Evolutionary conservation across 306 rosid species (phyloP).

Genomic region (Potentilla sterilis): DNA sequence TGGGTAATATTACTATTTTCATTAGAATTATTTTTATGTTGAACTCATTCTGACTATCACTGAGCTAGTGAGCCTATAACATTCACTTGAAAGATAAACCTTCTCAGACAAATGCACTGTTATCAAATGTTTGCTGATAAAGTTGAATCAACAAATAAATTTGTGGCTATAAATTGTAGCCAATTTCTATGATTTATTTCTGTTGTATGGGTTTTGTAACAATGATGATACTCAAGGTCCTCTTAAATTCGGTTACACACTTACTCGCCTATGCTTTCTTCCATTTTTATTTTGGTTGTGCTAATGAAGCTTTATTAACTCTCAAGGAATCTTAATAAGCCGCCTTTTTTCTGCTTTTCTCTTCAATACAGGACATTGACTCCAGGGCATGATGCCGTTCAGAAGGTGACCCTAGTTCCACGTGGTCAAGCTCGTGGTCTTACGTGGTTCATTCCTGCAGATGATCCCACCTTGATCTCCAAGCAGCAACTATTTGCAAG

Average conservation of each 20-base stretch:
- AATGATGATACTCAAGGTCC: background rate
- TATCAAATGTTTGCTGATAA: too few species aligned
- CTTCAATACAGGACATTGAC: constrained; percentile 75
- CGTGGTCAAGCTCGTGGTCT: constrained; percentile 99
- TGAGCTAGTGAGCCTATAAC: background rate
- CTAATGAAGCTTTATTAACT: background rate
- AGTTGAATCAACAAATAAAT: background rate
- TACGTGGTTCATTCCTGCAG: constrained; percentile 95
- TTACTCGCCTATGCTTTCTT: background rate
- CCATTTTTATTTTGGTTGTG: background rate
- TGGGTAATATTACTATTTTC: background rate
- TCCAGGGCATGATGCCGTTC: constrained; percentile 95
- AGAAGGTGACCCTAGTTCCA: constrained; percentile 88
- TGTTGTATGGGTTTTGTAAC: background rate
- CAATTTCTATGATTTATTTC: background rate
- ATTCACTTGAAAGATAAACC: background rate
- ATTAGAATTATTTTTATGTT: background rate
- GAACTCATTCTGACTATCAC: background rate
- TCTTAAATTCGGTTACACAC: background rate
- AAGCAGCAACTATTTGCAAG: constrained; percentile 98
- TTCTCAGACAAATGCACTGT: background rate
- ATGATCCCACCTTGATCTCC: constrained; percentile 92
- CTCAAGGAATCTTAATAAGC: background rate
- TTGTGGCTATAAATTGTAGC: background rate
- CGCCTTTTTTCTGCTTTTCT: constrained; percentile 8